phyloP scores from a whole-genome alignment of 2,329 filamentous ascomycete genomes.

The Fusarium gaditjirri region DNA sequence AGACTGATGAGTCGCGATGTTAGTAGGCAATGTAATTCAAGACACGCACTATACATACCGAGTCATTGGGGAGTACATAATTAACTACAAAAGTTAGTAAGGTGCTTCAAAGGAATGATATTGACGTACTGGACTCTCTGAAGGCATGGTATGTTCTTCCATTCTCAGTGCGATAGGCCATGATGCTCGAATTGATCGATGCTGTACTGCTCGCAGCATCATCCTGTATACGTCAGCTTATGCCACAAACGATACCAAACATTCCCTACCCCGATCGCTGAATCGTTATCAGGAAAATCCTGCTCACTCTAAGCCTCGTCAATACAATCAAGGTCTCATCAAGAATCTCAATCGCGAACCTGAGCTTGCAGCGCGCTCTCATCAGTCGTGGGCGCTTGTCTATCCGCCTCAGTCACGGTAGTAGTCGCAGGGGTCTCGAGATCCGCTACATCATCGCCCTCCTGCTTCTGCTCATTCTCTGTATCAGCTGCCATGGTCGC shows the following conservation, averaged over 20 bases:
- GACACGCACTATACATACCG: slow-evolving; percentile 26
- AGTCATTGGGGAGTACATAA: slow-evolving; percentile 48
- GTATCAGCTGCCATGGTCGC: neutral
- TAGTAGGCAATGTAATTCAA: slow-evolving; percentile 7
- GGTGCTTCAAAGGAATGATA: fast-evolving
- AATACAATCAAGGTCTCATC: neutral
- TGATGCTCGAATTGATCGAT: slow-evolving; percentile 51
- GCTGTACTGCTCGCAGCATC: slow-evolving; percentile 45
- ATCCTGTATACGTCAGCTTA: slow-evolving; percentile 30
- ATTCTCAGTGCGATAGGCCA: slow-evolving; percentile 51
- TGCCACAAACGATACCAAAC: fast-evolving
- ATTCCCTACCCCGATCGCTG: slow-evolving; percentile 36
- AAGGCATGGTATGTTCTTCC: slow-evolving; percentile 53
- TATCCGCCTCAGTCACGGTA: neutral
- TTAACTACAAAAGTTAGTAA: slow-evolving; percentile 17
- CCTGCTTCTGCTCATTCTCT: neutral
- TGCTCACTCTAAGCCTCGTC: neutral
- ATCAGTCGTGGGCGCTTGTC: slow-evolving; percentile 2
- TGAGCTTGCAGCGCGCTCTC: slow-evolving; percentile 28
- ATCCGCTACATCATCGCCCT: neutral
- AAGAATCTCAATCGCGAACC: slow-evolving; percentile 3
- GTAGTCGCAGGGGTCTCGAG: neutral
- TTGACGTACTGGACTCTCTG: slow-evolving; percentile 42
- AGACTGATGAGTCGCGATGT: slow-evolving; percentile 26
- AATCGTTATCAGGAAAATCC: slow-evolving; percentile 36